A percentile compares a stretch with the other conserved stretches of the same genome.
Conservation (phyloP, 768 basidiomycete species). For the Dendrothele bispora region DNA sequence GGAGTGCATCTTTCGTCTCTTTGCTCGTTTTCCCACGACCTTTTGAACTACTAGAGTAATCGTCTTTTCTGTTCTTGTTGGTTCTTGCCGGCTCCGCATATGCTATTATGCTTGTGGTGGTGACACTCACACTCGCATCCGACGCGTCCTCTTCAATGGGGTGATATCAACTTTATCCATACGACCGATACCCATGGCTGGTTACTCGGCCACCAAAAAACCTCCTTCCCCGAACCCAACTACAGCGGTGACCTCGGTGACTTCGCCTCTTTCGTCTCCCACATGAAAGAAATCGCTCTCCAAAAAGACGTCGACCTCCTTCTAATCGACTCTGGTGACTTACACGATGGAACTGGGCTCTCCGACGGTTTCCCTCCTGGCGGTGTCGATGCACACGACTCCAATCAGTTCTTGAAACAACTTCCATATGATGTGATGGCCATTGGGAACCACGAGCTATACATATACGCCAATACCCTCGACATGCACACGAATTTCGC, state of each 20-base stretch:
- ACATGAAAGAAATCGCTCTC: slow-evolving; percentile 75
- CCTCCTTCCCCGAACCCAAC: slow-evolving; percentile 71
- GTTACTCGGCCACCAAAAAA: slow-evolving; percentile 83
- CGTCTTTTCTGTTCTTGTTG: too few species aligned
- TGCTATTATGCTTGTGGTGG: too few species aligned
- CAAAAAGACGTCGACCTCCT: slow-evolving; percentile 79
- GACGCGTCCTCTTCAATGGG: slow-evolving; percentile 72
- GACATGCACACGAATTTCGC: slow-evolving; percentile 77
- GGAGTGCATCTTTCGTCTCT: too few species aligned
- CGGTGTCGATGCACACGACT: slow-evolving; percentile 69
- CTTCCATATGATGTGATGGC: slow-evolving; percentile 82
- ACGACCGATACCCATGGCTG: slow-evolving; percentile 86
- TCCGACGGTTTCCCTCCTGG: slow-evolving; percentile 74
- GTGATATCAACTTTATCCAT: slow-evolving; percentile 85
- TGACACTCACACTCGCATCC: too few species aligned
- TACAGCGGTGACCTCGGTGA: slow-evolving; percentile 70
- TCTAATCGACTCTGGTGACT: slow-evolving; percentile 78
- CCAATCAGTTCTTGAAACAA: slow-evolving; percentile 72
- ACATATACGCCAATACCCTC: slow-evolving; percentile 62
- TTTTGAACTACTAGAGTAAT: too few species aligned
- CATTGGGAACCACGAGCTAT: slow-evolving; percentile 92
- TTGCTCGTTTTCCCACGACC: too few species aligned
- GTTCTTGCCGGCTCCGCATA: too few species aligned
- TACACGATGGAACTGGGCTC: slow-evolving; percentile 79
- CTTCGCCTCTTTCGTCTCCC: slow-evolving; percentile 78